Percentiles rank a stretch among this genome's conserved stretches.
Evolutionary conservation across 768 basidiomycete species (phyloP).

Genomic region (Mycena rebaudengoi): DNA sequence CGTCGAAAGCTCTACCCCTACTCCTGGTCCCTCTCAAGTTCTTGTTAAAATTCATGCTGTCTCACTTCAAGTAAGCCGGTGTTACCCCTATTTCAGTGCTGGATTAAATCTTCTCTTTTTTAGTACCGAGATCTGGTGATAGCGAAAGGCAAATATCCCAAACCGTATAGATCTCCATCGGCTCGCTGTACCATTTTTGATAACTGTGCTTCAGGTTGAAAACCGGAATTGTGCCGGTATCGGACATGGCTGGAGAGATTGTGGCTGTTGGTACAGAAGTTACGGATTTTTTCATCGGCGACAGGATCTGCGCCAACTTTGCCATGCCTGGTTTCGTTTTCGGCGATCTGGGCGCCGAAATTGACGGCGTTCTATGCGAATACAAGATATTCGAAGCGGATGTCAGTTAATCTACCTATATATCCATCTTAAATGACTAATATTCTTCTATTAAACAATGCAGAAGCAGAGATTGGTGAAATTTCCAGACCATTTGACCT

Average conservation of each 20-base stretch:
- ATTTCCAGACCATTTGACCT: constrained; percentile 52
- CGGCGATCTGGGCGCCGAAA: constrained; percentile 44
- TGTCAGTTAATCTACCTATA: constrained; percentile 26
- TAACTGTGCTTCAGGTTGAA: background rate
- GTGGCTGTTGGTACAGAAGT: constrained; percentile 11
- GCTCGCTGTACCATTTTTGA: background rate
- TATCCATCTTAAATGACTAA: background rate
- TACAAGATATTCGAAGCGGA: constrained; percentile 48
- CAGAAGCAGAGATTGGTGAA: constrained; percentile 36
- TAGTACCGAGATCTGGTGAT: constrained; percentile 47
- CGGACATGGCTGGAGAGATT: constrained; percentile 39
- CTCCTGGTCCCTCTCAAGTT: constrained; percentile 43
- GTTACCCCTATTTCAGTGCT: background rate
- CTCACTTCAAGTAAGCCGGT: constrained; percentile 40
- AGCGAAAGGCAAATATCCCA: constrained; percentile 27
- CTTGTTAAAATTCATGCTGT: constrained; percentile 51
- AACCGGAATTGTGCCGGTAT: constrained; percentile 41
- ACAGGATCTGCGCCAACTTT: constrained; percentile 45
- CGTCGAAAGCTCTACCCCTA: constrained; percentile 26
- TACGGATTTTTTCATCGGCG: constrained; percentile 13
- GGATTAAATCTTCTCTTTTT: background rate
- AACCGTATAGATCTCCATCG: background rate
- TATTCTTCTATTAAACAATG: background rate
- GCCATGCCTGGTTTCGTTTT: constrained; percentile 41
- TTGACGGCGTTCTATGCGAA: constrained; percentile 47